Evolutionary conservation across 78 protist species (phyloP), one percentile per base, ranked within the genome.

Genomic region (Andalucia godoyi): DNA sequence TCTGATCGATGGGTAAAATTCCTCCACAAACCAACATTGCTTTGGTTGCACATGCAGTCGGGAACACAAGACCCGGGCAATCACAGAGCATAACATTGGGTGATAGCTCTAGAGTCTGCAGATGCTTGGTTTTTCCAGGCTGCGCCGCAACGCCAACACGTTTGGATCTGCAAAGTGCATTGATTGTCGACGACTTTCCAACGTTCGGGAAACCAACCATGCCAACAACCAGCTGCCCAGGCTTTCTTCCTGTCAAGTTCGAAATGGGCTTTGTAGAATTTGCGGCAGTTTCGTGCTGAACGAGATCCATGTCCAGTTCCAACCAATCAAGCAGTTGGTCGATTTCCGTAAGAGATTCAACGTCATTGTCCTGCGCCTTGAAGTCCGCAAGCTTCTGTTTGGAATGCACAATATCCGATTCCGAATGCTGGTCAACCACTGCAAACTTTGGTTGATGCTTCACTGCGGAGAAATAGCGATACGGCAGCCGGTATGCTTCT

Each of bases 121-220:
- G 86, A 77, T 93, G 97, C 70, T 96, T 96, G 2, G 99, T 96
- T 60, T 92, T 92, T 25, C 98, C 99, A 0, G 99, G 99, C 3
- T 93, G 86, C 18, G 97, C 77, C 8, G 89, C 68, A 37, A 91
- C 95, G 34, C 85, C 73, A 0, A 89, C 97, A 55, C 49, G 58
- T 81, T 91, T 93, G n/a, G 29, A 75, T 23, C 80, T 78, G 57
- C 60, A 76, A 34, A 95, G 64, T 1, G 68, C 96, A 80, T 96
- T 96, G 83, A 93, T 85, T 1, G 93, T 89, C 34, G 85, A 62
- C 8, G 80, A 52, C 76, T 96, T 96, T 41, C 99, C 99, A 29
- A 96, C 99, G 69, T 96, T 96, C 0, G 99, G 99, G 76, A 85
- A 96, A 8, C 99, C 99, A 2, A 92, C 87, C n/a, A 91, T 39